phyloP scores from a whole-genome alignment of 164 flowering plant genomes.

The Magnolia officinalis region DNA sequence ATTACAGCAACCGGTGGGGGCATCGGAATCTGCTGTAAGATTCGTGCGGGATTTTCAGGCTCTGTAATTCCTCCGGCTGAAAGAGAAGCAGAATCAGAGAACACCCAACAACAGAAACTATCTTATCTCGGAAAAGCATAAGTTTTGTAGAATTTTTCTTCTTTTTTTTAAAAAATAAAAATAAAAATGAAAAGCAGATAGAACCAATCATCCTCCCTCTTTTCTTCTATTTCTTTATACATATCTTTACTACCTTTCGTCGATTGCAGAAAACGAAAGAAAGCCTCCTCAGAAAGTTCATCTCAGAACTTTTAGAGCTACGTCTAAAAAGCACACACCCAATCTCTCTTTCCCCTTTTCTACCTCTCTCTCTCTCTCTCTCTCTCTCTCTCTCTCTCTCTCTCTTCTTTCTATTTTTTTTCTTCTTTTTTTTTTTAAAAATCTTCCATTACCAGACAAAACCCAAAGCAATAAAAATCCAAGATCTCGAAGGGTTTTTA shows the following conservation, averaged over 20 bases:
- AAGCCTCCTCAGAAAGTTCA: conserved; percentile 13
- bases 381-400: not conserved
- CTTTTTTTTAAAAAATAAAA: not conserved
- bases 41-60: conserved; percentile 29
- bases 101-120: not conserved
- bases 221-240: conserved; percentile 6
- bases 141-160: too few relatives aligned
- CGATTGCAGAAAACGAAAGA: conserved; percentile 14
- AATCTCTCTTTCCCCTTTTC: not conserved
- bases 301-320: conserved; percentile 8
- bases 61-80: conserved; percentile 19
- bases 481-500: not conserved
- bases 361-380: not conserved
- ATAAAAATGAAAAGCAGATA: conserved; percentile 15
- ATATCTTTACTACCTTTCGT: conserved; percentile 2
- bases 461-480: conserved; percentile 10
- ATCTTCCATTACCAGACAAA: conserved; percentile 23
- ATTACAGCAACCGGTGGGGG: conserved; percentile 8
- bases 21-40: conserved; percentile 12
- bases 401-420: not conserved
- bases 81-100: not conserved
- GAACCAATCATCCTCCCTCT: conserved; percentile 36
- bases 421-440: not conserved
- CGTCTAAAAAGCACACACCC: not conserved
- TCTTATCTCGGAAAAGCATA: too few relatives aligned